A percentile compares a stretch with the other conserved stretches of the same genome.
These are phyloP conservation scores for Skeletonema menzelii DNA, from an alignment of 108 stramenopile species.

Conservation along the genomic window DNA sequence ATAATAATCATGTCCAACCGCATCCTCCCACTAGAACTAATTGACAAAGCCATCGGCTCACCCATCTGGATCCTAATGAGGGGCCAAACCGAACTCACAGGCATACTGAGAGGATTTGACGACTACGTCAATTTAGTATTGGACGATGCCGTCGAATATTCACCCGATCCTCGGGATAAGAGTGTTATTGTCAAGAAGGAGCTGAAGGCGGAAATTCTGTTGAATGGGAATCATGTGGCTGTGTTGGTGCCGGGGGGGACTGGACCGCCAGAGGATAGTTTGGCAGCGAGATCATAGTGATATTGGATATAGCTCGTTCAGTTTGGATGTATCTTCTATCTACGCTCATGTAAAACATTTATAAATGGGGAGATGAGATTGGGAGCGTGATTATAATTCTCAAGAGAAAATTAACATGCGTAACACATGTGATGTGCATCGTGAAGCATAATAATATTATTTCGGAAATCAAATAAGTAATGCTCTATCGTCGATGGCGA, in stretches of 20 bases:
- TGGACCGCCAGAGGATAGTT: constrained; percentile 81
- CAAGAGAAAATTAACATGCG: no score
- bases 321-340: background rate
- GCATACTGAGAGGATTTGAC: constrained; percentile 84
- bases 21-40: constrained; percentile 84
- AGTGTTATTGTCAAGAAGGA: constrained; percentile 65
- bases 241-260: constrained; percentile 80
- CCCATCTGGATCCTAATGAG: constrained; percentile 89
- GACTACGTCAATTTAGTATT: constrained; percentile 91
- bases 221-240: constrained; percentile 92
- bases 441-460: no score
- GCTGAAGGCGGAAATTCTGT: constrained; percentile 78
- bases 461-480: no score
- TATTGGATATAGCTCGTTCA: background rate
- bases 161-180: constrained; percentile 72
- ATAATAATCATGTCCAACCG: constrained; percentile 60
- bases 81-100: constrained; percentile 85
- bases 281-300: constrained; percentile 50
- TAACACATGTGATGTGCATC: no score
- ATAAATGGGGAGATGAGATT: background rate
- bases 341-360: background rate
- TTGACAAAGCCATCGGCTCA: constrained; percentile 90
- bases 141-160: constrained; percentile 77
- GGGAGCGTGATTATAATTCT: background rate
- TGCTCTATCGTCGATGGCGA: no score